Evolutionary conservation across 2,329 filamentous ascomycete species (phyloP), one percentile per base, ranked within the genome.

Genomic region (Arachnomyces sp.): DNA sequence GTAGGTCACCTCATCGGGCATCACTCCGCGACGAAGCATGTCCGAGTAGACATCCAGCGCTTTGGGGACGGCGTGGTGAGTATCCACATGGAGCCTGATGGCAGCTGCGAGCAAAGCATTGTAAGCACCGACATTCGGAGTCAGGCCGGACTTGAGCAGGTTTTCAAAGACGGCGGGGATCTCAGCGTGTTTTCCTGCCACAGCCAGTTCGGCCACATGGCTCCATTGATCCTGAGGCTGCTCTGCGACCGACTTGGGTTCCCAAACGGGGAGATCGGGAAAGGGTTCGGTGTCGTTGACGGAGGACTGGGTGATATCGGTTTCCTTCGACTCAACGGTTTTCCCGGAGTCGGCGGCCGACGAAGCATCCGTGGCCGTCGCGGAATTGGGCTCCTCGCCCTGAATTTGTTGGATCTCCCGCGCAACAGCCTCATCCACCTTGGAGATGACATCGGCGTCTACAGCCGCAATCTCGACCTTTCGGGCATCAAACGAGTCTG

Each of bases 31-130:
- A 49, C 83, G 80, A 52, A 95, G 79, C 92, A 98, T 96, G 60
- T 96, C 89, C 12, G 88, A 84, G 62, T 96, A 98, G 38, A 98
- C 85, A 67, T 95, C 89, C 38, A 96, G 74, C 4, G 87, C 88
- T 68, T 94, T 94, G 46, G 87, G 83, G 11, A 94, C 86, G 38
- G 92, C 80, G 66, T 93, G 84, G 39, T 84, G 83, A 62, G 82
- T 84, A 61, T 86, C 82, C 16, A 74, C 72, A 6, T 89, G 86
- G 13, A 95, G 75, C 51, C 86, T 76, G 46, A 95, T 86, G 11
- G 88, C 88, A 4, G 92, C 86, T 53, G 82, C 74, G 32, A 98
- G 71, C 33, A 98, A 74, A 36, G 87, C 85, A 60, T 95, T 95
- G 73, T 98, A 98, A n/a, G 90, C 84, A 34, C 79, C 74, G 35